phyloP scores from a whole-genome alignment of 1,284 basidiomycete species.

The Ustilago crameri region DNA sequence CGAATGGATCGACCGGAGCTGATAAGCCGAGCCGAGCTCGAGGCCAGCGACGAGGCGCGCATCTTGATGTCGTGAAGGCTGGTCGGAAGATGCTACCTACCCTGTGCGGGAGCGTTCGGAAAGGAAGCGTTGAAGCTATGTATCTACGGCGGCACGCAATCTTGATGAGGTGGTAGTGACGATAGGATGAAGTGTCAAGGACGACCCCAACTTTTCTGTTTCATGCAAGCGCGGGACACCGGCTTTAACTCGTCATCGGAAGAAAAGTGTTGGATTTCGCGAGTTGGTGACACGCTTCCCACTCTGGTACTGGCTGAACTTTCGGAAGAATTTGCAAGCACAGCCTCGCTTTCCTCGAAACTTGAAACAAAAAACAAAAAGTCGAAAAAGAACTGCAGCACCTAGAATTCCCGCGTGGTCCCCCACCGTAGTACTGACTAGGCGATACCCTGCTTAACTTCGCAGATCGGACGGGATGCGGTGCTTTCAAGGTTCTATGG shows the following conservation, averaged over 20 bases:
- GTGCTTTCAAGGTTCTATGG: constrained; percentile 82
- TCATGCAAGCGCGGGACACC: background rate
- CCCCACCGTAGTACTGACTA: constrained; percentile 85
- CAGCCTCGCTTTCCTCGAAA: background rate
- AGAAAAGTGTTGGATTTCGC: too few species aligned
- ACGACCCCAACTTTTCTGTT: too few species aligned
- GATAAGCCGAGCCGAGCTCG: constrained; percentile 4
- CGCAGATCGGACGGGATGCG: constrained; percentile 83
- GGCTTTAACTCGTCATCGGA: background rate
- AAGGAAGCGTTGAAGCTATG: too few species aligned
- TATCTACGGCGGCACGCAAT: too few species aligned
- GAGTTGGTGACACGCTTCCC: too few species aligned
- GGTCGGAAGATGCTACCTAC: too few species aligned
- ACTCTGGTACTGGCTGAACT: too few species aligned
- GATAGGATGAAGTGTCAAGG: too few species aligned
- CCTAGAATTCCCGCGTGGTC: constrained; percentile 84
- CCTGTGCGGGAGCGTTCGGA: too few species aligned
- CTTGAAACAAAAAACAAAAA: constrained; percentile 4
- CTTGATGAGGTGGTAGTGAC: too few species aligned
- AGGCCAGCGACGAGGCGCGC: constrained; percentile 18
- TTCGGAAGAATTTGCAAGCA: too few species aligned
- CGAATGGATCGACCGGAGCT: background rate
- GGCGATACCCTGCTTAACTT: constrained; percentile 82
- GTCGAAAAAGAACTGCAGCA: constrained; percentile 75
- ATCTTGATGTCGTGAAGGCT: constrained; percentile 13